phyloP scores from a whole-genome alignment of 2,329 filamentous ascomycete genomes.

The Diplodia corticola region DNA sequence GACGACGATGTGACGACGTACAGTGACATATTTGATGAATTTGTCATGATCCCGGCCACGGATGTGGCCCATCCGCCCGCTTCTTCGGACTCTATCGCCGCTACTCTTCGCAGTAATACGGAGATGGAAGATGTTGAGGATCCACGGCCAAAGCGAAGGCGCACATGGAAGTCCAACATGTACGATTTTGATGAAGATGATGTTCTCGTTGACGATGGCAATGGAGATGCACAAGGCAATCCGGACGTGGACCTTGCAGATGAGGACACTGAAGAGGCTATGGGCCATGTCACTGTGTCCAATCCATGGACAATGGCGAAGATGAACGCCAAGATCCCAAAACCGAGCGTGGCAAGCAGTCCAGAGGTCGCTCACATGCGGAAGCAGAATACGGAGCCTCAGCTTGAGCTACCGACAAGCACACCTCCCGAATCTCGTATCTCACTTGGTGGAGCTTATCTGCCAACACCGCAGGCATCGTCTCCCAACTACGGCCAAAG shows the following conservation, averaged over 20 bases:
- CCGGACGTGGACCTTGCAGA: constrained; percentile 30
- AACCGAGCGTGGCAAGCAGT: neutral
- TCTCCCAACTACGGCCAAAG: neutral
- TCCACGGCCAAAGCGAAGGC: constrained; percentile 17
- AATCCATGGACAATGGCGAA: constrained; percentile 55
- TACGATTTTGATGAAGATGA: constrained; percentile 42
- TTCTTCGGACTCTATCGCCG: neutral
- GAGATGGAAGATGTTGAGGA: neutral
- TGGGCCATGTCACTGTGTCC: constrained; percentile 31
- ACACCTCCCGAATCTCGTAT: constrained; percentile 21
- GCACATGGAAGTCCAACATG: constrained; percentile 41
- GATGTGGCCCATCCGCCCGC: neutral
- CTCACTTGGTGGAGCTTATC: neutral
- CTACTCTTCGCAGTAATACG: neutral
- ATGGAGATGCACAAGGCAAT: neutral
- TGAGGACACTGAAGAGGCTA: constrained; percentile 32
- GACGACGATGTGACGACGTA: neutral
- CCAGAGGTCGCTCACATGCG: constrained; percentile 23
- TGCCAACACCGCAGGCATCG: neutral
- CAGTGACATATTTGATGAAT: neutral
- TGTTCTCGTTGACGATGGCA: constrained; percentile 16
- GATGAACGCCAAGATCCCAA: constrained; percentile 38
- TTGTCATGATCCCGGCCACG: neutral
- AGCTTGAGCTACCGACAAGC: constrained; percentile 9
- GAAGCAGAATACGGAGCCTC: constrained; percentile 25